phyloP scores from a whole-genome alignment of 2,329 filamentous ascomycete genomes.

The Xylariomycetidae sp. region DNA sequence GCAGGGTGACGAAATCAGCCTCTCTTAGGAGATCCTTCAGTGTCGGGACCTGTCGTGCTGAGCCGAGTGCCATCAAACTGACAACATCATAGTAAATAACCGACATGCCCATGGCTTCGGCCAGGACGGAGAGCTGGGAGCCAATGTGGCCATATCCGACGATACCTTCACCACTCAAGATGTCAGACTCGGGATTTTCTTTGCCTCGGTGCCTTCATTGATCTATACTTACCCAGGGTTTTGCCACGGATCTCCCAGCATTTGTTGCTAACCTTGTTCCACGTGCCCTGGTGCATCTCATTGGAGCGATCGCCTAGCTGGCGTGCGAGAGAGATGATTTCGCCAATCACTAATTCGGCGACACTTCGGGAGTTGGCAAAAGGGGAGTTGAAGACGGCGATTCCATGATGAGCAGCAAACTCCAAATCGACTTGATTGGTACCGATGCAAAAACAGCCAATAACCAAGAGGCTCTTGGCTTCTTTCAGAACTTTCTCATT shows the following conservation, averaged over 20 bases:
- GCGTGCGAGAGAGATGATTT: conserved; percentile 87
- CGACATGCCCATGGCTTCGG: conserved; percentile 95
- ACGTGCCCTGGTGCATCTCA: conserved; percentile 89
- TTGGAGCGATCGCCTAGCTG: conserved; percentile 90
- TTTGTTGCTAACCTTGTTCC: conserved; percentile 95
- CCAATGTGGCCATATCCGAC: conserved; percentile 98
- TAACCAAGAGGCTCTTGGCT: conserved; percentile 90
- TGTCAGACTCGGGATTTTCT: neutral
- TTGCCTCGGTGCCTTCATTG: too few species aligned
- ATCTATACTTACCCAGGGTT: conserved; percentile 73
- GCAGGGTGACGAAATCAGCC: conserved; percentile 89
- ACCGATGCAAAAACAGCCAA: conserved; percentile 98
- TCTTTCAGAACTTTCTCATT: conserved; percentile 78
- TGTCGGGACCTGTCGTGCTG: conserved; percentile 74
- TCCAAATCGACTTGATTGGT: conserved; percentile 92
- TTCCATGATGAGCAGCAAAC: conserved; percentile 77
- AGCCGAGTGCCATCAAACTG: conserved; percentile 91
- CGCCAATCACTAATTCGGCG: conserved; percentile 89
- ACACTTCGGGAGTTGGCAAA: conserved; percentile 98
- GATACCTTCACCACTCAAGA: conserved; percentile 55
- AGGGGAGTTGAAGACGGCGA: conserved; percentile 98
- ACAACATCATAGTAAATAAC: conserved; percentile 97
- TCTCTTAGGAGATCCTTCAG: conserved; percentile 71
- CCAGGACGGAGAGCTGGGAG: conserved; percentile 88
- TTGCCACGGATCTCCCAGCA: conserved; percentile 99